Base-by-base conservation (phyloP, 1,284 basidiomycete species). In the Peniophora sp. region DNA sequence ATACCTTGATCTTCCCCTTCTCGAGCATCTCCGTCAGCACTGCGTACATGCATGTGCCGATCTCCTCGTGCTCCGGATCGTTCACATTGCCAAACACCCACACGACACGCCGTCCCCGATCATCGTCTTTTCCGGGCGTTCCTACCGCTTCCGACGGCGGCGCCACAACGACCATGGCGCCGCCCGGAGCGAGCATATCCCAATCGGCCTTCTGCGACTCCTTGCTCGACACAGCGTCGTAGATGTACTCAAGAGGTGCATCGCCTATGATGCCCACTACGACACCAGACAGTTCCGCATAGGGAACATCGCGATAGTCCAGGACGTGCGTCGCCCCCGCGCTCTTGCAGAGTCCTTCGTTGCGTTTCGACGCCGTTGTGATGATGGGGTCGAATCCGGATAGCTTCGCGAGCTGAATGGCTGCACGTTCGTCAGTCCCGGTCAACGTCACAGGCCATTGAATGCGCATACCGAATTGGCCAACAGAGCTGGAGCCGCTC, bases 401-500 rank as follows among this genome's bases (percentile, higher is more conserved):
- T n/a, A 69, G 55, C 53, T 61, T 36, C 45, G 18, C 5, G 27
- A 34, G 12, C 8, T 11, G 20, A 6, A 24, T 2, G 11, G 20
- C 43, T 63, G 50, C 17, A 20, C 23, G 44, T 17, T 37, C 24
- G 46, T 9, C 47, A 11, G 23, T 23, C 15, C 1, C n/a, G 18
- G 9, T 5, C 6, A 10, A n/a, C 12, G 5, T 45, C 9, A 10
- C 43, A 24, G 9, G 43, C 3, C 14, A 15, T 20, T 22, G 3
- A 23, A 20, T 11, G 8, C 1, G 55, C 60, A 47, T 23, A 69
- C 60, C 59, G 53, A 60, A 70, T 53, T 69, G 64, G 12, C 71
- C 71, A 17, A 71, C 67, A 12, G 68, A 66, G 0, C 62, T 60
- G 2, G 66, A 58, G 3, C 68, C 70, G n/a, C 66, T 69, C 51